phyloP scores from a whole-genome alignment of 306 rosid species.

The Rubus parviflorus region DNA sequence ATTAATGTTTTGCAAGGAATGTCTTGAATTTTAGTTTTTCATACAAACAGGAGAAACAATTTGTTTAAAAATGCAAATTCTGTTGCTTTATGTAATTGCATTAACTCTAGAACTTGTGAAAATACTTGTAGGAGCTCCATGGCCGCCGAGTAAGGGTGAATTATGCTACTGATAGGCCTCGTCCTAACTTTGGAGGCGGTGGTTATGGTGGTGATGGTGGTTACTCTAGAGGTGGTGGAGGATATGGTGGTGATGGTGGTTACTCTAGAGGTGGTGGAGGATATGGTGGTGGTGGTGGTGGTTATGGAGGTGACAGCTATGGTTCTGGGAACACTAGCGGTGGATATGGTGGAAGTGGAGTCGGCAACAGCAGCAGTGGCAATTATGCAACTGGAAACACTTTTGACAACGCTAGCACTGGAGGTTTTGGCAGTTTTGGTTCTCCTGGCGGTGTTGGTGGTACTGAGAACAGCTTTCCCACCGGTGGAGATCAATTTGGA shows the following conservation, averaged over 20 bases:
- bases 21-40: background rate
- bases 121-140: constrained; percentile 66
- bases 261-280: constrained; percentile 19
- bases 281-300: constrained; percentile 41
- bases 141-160: constrained; percentile 82
- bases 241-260: constrained; percentile 4
- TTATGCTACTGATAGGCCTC: constrained; percentile 80
- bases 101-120: background rate
- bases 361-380: constrained; percentile 32
- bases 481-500: constrained; percentile 26
- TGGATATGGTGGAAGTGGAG: constrained; percentile 34
- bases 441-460: constrained; percentile 14
- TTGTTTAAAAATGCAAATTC: background rate
- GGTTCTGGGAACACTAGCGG: constrained; percentile 7
- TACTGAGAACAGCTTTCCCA: constrained; percentile 11
- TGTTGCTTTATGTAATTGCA: background rate
- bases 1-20: too few relatives aligned
- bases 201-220: background rate
- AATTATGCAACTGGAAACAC: constrained; percentile 35
- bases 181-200: constrained; percentile 33
- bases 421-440: constrained; percentile 16
- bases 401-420: constrained; percentile 18
- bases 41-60: too few relatives aligned
- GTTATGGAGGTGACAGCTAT: constrained; percentile 34
- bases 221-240: background rate